Evolutionary conservation across 768 basidiomycete genomes (phyloP).

Genomic region (Tylopilus plumbeoviolaceoides): DNA sequence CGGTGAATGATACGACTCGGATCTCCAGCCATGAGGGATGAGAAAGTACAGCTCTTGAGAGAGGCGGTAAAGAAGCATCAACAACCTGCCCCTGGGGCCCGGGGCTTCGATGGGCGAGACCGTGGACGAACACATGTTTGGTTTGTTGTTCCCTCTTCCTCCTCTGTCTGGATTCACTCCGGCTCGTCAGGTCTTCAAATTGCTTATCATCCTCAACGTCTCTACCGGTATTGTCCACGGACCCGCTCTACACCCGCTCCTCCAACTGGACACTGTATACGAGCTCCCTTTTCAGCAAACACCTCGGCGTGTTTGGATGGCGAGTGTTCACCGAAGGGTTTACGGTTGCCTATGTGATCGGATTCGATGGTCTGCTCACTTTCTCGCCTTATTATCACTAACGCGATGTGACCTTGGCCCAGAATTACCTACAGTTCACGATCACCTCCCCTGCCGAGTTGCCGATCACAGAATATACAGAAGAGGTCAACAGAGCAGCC

Average conservation of each 20-base stretch:
- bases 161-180: background rate
- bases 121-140: slow-evolving; percentile 84
- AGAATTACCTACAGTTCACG: slow-evolving; percentile 80
- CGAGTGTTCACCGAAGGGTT: slow-evolving; percentile 94
- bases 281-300: slow-evolving; percentile 81
- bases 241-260: slow-evolving; percentile 68
- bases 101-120: slow-evolving; percentile 65
- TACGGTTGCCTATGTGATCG: slow-evolving; percentile 91
- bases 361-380: slow-evolving; percentile 48
- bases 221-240: slow-evolving; percentile 66
- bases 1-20: background rate
- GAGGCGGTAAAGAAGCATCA: slow-evolving; percentile 64
- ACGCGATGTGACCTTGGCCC: background rate
- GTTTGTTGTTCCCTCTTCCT: slow-evolving; percentile 35
- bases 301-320: slow-evolving; percentile 88
- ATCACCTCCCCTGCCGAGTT: slow-evolving; percentile 83
- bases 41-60: slow-evolving; percentile 51
- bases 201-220: slow-evolving; percentile 57
- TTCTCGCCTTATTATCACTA: background rate
- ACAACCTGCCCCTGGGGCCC: slow-evolving; percentile 55
- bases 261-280: slow-evolving; percentile 89
- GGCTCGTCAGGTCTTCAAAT: slow-evolving; percentile 62
- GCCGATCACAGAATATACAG: slow-evolving; percentile 70
- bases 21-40: slow-evolving; percentile 29
- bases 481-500: slow-evolving; percentile 61